phyloP scores from a whole-genome alignment of 1,284 basidiomycete species.

The Leccinum holopus region DNA sequence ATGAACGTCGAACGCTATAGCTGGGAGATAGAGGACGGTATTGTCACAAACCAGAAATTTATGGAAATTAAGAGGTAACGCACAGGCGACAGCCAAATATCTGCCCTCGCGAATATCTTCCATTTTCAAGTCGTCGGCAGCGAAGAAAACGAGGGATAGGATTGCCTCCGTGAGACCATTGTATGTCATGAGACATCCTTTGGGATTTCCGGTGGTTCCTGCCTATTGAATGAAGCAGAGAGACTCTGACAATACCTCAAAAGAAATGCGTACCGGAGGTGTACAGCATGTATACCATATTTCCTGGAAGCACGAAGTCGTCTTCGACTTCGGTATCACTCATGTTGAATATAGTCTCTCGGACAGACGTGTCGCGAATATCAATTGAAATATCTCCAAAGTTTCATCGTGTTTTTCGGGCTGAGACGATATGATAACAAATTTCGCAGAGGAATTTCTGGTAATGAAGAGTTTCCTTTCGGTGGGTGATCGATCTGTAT shows the following conservation, averaged over 20 bases:
- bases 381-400: conserved; percentile 36
- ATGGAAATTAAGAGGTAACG: conserved; percentile 17
- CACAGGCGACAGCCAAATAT: conserved; percentile 47
- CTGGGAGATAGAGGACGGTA: conserved; percentile 19
- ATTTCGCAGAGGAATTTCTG: conserved; percentile 43
- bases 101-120: conserved; percentile 38
- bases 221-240: conserved; percentile 1
- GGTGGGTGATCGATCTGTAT: conserved; percentile 48
- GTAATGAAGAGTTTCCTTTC: conserved; percentile 51
- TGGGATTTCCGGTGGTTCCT: conserved; percentile 57
- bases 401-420: conserved; percentile 17
- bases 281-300: conserved; percentile 51
- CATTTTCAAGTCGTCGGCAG: conserved; percentile 37
- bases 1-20: conserved; percentile 53
- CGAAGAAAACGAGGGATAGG: conserved; percentile 40
- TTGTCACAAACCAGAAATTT: conserved; percentile 2
- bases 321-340: conserved; percentile 31
- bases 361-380: conserved; percentile 29
- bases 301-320: conserved; percentile 31
- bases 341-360: conserved; percentile 31
- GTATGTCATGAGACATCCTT: conserved; percentile 56
- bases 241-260: neutral
- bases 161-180: conserved; percentile 45
- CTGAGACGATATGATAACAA: conserved; percentile 41
- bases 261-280: conserved; percentile 43